phyloP scores from a whole-genome alignment of 352 stramenopile genomes.

The Halophytophthora polymorphica region DNA sequence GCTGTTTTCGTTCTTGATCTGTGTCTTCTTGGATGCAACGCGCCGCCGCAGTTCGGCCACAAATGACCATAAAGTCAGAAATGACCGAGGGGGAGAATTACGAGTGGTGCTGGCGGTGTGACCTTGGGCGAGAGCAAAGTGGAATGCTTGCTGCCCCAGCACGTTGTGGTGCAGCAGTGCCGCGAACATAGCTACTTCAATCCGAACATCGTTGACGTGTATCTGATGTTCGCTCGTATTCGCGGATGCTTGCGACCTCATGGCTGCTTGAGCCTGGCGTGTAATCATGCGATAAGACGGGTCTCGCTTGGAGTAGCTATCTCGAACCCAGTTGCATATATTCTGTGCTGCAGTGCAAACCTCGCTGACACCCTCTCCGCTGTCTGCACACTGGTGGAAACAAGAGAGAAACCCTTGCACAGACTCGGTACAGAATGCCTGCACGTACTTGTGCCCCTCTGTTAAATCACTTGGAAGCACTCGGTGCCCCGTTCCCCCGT shows the following conservation, averaged over 20 bases:
- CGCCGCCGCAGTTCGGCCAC: conserved; percentile 52
- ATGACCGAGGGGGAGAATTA: conserved; percentile 19
- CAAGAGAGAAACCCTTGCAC: conserved; percentile 20
- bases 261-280: conserved; percentile 31
- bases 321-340: conserved; percentile 58
- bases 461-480: conserved; percentile 1
- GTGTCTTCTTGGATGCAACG: conserved; percentile 39
- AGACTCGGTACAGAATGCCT: conserved; percentile 18
- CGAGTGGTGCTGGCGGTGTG: neutral
- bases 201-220: conserved; percentile 26
- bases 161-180: conserved; percentile 56
- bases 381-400: conserved; percentile 2
- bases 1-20: conserved; percentile 30
- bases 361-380: neutral
- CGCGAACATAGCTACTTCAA: conserved; percentile 59
- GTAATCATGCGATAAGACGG: conserved; percentile 68
- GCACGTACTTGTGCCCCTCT: conserved; percentile 15
- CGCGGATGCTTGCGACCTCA: conserved; percentile 8
- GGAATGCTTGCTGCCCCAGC: conserved; percentile 23
- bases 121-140: conserved; percentile 21
- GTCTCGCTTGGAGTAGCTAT: conserved; percentile 44
- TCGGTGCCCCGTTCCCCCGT: neutral
- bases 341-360: conserved; percentile 3
- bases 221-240: conserved; percentile 12
- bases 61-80: conserved; percentile 37